Evolutionary conservation across 1,284 basidiomycete species (phyloP).

Genomic region (Austroboletus niveus): DNA sequence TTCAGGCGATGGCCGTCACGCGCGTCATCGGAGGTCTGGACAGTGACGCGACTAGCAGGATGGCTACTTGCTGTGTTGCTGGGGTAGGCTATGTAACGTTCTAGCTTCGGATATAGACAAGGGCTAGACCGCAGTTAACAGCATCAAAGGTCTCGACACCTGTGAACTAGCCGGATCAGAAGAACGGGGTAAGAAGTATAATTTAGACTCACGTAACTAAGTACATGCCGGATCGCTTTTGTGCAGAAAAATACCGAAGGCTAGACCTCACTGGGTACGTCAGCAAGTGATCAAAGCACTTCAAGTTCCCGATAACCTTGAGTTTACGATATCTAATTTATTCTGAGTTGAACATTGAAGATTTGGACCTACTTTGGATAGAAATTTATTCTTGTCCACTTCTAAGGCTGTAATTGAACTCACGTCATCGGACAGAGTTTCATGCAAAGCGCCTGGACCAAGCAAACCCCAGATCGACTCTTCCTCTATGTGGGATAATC

Average conservation of each 20-base stretch:
- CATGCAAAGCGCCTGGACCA: too few species aligned
- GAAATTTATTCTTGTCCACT: too few species aligned
- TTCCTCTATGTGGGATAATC: too few species aligned
- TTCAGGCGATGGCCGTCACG: neutral
- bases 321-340: too few species aligned
- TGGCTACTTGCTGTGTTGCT: conserved; percentile 7
- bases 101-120: neutral
- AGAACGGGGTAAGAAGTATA: neutral
- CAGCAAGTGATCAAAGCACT: too few species aligned
- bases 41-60: neutral
- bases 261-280: neutral
- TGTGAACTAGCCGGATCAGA: neutral
- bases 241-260: neutral
- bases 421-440: too few species aligned
- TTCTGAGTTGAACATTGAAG: too few species aligned
- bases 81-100: too few species aligned
- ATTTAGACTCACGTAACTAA: neutral
- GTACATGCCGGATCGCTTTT: neutral
- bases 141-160: conserved; percentile 10
- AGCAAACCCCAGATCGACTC: too few species aligned
- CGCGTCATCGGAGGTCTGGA: conserved; percentile 10
- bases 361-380: too few species aligned
- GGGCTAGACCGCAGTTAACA: neutral
- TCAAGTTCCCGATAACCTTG: too few species aligned
- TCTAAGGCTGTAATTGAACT: too few species aligned